phyloP scores from a whole-genome alignment of 1,284 basidiomycete genomes.

The Caloboletus firmus region DNA sequence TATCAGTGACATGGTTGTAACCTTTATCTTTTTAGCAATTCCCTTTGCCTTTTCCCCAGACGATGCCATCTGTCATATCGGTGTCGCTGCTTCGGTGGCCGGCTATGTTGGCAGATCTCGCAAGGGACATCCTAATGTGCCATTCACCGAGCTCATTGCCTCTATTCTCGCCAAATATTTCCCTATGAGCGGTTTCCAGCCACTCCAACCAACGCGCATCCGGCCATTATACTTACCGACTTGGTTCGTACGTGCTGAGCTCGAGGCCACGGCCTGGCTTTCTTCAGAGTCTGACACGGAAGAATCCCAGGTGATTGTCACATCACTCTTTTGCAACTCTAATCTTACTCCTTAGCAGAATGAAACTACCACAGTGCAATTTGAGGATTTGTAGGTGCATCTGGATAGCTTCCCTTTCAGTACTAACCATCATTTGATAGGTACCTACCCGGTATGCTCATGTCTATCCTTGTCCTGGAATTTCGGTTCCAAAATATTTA shows the following conservation, averaged over 20 bases:
- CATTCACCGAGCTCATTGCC: constrained; percentile 13
- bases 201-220: constrained; percentile 34
- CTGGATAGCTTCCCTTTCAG: not conserved
- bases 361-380: constrained; percentile 22
- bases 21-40: constrained; percentile 32
- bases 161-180: constrained; percentile 34
- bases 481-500: not conserved
- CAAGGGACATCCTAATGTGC: constrained; percentile 16
- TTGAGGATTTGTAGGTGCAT: constrained; percentile 29
- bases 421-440: constrained; percentile 18
- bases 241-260: constrained; percentile 59
- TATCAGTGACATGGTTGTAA: constrained; percentile 10
- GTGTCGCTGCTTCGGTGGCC: constrained; percentile 18
- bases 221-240: constrained; percentile 58
- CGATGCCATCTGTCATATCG: constrained; percentile 34
- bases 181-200: constrained; percentile 25
- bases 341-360: constrained; percentile 17
- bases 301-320: constrained; percentile 25
- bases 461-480: not conserved
- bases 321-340: not conserved
- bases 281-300: constrained; percentile 24
- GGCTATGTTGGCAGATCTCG: constrained; percentile 17
- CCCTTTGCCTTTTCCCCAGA: constrained; percentile 40
- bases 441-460: constrained; percentile 30
- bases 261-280: constrained; percentile 39